Base-by-base conservation (phyloP, 1,284 basidiomycete genomes). In the Ceratobasidium sp. region DNA sequence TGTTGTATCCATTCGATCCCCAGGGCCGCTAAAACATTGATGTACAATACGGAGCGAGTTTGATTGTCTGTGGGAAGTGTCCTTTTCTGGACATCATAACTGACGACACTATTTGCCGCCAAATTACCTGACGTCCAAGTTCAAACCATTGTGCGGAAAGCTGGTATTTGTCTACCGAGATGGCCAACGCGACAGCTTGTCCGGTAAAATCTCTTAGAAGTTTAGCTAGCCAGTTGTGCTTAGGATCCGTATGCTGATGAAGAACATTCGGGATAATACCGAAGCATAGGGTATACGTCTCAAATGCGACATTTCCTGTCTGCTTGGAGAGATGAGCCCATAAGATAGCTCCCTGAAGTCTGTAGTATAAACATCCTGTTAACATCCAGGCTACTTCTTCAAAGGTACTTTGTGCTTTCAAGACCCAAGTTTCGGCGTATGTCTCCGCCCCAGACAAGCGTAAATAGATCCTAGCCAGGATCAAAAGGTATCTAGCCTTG, bases 91-190 rank as follows among this genome's bases (percentile, higher is more conserved):
- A n/a, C n/a, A n/a, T n/a, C n/a, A 32, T n/a, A n/a, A n/a, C n/a
- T n/a, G n/a, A n/a, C 5, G 18, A 16, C 16, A 60, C 14, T n/a
- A 45, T 41, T 36, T 62, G 60, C 4, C 21, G 18, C 60, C 60
- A 62, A 5, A 62, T 23, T 10, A 62, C 21, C 2, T 16, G 34
- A 2, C 60, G 41, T 8, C 43, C 60, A 5, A 5, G 28, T 26
- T 62, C 60, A 45, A 62, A 26, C 60, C n/a, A n/a, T 36, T 62
- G 23, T 5, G 50, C n/a, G 4, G 60, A 43, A 21, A 41, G 32
- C 3, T 50, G 43, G 41, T 62, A 34, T 34, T 32, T 4, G 18
- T 45, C 16, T 16, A 12, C 45, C 50, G 12, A 34, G 2, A 62
- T 62, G 2, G 60, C 60, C 18, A n/a, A n/a, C n/a, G n/a, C n/a